Conservation (phyloP, 768 basidiomycete species). For the Russula ochroleuca region DNA sequence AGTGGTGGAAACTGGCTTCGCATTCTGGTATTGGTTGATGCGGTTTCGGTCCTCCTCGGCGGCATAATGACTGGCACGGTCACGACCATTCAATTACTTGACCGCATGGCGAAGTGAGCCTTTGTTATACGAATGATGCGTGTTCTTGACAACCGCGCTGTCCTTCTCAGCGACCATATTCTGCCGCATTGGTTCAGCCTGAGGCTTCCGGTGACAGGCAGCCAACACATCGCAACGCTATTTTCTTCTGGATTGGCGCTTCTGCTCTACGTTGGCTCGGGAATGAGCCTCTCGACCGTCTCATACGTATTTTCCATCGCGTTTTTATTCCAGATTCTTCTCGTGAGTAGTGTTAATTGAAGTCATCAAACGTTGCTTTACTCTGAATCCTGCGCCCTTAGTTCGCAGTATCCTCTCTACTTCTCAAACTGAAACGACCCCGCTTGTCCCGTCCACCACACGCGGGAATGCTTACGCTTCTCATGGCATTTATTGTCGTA, state of each 20-base stretch:
- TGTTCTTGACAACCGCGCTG: background rate
- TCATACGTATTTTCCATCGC: constrained; percentile 28
- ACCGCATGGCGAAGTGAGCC: constrained; percentile 23
- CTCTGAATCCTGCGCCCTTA: background rate
- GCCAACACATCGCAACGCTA: constrained; percentile 20
- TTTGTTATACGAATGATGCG: background rate
- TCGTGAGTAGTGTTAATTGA: constrained; percentile 14
- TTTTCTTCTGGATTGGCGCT: constrained; percentile 21
- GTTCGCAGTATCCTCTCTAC: constrained; percentile 24
- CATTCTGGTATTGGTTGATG: constrained; percentile 25
- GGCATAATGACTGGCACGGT: constrained; percentile 27
- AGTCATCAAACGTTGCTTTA: background rate
- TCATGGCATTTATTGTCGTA: constrained; percentile 23
- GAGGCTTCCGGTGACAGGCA: constrained; percentile 23
- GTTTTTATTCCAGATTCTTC: constrained; percentile 25
- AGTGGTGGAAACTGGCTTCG: constrained; percentile 26
- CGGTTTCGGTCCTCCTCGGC: constrained; percentile 24
- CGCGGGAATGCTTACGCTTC: constrained; percentile 16
- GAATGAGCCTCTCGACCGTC: constrained; percentile 25
- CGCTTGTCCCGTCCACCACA: constrained; percentile 24
- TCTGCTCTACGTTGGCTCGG: constrained; percentile 26
- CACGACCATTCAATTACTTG: constrained; percentile 23
- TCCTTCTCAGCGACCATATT: constrained; percentile 21
- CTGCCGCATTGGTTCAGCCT: constrained; percentile 24
- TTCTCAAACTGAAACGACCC: constrained; percentile 26